phyloP scores from a whole-genome alignment of 441 rosid genomes.

The Corymbia calophylla region DNA sequence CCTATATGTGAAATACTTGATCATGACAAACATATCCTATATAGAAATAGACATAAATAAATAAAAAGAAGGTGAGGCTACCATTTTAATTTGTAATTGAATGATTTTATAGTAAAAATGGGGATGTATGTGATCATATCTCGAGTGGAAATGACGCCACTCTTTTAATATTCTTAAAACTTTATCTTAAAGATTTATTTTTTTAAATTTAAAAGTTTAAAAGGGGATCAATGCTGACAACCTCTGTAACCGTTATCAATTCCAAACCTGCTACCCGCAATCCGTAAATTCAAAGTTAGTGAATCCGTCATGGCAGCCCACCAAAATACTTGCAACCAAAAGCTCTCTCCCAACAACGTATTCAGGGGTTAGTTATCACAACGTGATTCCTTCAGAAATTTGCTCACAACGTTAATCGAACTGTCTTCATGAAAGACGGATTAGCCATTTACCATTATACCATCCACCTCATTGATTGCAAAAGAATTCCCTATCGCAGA shows the following conservation, averaged over 20 bases:
- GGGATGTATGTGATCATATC: not conserved
- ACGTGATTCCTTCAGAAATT: not conserved
- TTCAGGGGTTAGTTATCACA: not conserved
- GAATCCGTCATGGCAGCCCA: not conserved
- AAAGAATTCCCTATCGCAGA: not conserved
- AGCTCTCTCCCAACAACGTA: not conserved
- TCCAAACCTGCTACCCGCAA: not conserved
- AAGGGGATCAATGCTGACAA: no score
- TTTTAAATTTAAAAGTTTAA: no score
- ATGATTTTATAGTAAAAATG: no score
- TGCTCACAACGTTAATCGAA: not conserved
- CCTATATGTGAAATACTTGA: no score
- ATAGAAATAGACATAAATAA: no score
- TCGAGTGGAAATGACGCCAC: no score
- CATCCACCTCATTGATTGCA: not conserved
- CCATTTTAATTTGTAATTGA: not conserved
- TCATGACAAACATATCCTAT: not conserved
- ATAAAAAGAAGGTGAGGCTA: no score
- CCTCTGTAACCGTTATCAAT: not conserved
- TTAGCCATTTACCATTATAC: not conserved
- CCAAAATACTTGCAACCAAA: not conserved
- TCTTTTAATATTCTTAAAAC: not conserved
- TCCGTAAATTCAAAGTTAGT: not conserved
- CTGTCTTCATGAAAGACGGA: not conserved
- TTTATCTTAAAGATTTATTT: not conserved